These are phyloP conservation scores for Kazachstania sp. DNA, from an alignment of 1,139 yeast genomes.

Conservation along the genomic window DNA sequence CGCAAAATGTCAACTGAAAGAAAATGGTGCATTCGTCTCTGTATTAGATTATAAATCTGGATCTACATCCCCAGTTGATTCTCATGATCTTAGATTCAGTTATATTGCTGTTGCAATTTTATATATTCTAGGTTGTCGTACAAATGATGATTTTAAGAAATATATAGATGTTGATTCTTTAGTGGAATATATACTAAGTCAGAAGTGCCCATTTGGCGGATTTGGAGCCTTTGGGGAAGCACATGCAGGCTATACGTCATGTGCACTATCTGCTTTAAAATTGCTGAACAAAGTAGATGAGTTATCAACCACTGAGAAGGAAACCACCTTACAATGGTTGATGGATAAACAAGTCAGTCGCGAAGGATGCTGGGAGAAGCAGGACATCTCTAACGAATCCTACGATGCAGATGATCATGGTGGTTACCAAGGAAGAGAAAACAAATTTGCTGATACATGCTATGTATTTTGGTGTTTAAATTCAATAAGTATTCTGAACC, in stretches of 20 bases:
- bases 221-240: conserved; percentile 55
- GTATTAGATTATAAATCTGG: conserved; percentile 34
- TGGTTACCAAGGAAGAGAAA: conserved; percentile 82
- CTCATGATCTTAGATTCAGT: conserved; percentile 62
- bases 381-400: conserved; percentile 22
- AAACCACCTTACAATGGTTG: conserved; percentile 47
- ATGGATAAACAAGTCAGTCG: conserved; percentile 50
- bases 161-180: conserved; percentile 42
- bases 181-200: conserved; percentile 35
- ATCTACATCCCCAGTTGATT: conserved; percentile 42
- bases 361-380: conserved; percentile 25
- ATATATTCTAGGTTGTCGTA: conserved; percentile 38
- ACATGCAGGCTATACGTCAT: conserved; percentile 83
- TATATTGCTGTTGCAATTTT: conserved; percentile 67
- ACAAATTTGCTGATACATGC: conserved; percentile 83
- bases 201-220: conserved; percentile 61
- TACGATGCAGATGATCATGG: conserved; percentile 42
- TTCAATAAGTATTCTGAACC: conserved; percentile 38
- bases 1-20: conserved; percentile 19
- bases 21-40: conserved; percentile 50
- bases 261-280: conserved; percentile 63
- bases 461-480: conserved; percentile 85
- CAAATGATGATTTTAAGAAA: conserved; percentile 15
- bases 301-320: conserved; percentile 15
- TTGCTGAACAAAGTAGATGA: conserved; percentile 34